phyloP scores from a whole-genome alignment of 108 stramenopile species.

The Seminavis robusta region DNA sequence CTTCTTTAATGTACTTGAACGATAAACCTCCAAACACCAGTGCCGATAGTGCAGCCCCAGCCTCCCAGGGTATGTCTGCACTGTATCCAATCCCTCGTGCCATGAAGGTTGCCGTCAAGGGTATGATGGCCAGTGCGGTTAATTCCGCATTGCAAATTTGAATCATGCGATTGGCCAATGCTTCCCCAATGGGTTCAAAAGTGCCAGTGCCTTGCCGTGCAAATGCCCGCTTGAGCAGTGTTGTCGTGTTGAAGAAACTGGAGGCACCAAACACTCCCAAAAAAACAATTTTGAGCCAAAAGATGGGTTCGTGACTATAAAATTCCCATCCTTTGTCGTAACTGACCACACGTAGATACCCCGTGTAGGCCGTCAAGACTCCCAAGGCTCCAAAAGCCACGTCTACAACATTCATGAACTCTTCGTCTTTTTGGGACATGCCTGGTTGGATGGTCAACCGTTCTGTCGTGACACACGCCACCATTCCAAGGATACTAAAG shows the following conservation, averaged over 20 bases:
- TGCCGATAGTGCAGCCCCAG: constrained; percentile 32
- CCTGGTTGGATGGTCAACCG: constrained; percentile 56
- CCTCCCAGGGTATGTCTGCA: constrained; percentile 40
- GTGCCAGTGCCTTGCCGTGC: constrained; percentile 43
- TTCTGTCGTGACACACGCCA: constrained; percentile 55
- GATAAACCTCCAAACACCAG: constrained; percentile 37
- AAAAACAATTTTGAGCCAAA: constrained; percentile 78
- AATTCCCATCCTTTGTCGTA: constrained; percentile 79
- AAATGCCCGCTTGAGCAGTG: constrained; percentile 38
- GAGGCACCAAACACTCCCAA: constrained; percentile 46
- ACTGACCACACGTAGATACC: constrained; percentile 49
- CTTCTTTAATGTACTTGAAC: constrained; percentile 78
- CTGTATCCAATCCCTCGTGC: constrained; percentile 49
- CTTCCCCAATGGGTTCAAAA: constrained; percentile 37
- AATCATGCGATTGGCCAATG: constrained; percentile 35
- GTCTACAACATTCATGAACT: constrained; percentile 50
- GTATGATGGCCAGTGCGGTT: constrained; percentile 37
- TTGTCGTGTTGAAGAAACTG: constrained; percentile 18
- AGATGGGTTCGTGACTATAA: constrained; percentile 76
- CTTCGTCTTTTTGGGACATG: constrained; percentile 64
- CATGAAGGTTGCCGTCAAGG: constrained; percentile 55
- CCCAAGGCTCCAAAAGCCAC: constrained; percentile 49
- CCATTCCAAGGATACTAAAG: constrained; percentile 42
- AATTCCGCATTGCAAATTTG: constrained; percentile 51
- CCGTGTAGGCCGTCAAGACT: constrained; percentile 39